These are phyloP conservation scores for Fagopyrum esculentum DNA, from an alignment of 148 eudicot genomes.

Conservation along the genomic window DNA sequence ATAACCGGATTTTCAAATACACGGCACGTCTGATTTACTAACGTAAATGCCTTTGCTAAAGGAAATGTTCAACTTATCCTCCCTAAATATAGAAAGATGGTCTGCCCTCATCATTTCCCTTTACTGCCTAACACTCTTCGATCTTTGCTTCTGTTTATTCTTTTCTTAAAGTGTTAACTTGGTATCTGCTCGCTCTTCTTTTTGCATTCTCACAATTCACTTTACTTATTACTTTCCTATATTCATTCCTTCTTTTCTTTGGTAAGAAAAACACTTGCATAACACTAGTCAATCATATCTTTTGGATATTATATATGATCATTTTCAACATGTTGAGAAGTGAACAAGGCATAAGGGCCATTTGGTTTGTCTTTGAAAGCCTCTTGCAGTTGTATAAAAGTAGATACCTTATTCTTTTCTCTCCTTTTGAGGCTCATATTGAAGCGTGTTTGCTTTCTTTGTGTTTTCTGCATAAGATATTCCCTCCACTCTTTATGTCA, in stretches of 20 bases:
- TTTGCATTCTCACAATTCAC: not conserved
- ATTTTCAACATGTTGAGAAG: not conserved
- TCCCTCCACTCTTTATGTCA: constrained; percentile 23
- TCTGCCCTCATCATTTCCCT: not conserved
- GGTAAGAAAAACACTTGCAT: not conserved
- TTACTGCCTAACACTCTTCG: not conserved
- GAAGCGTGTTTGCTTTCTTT: constrained; percentile 11
- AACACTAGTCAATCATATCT: not conserved
- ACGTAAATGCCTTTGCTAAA: not conserved
- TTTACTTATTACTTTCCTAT: not conserved
- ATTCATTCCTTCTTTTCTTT: not conserved
- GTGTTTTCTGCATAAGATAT: constrained; percentile 9
- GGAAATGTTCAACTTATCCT: not conserved
- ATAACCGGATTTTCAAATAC: no score
- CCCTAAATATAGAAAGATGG: not conserved
- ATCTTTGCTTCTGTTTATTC: not conserved
- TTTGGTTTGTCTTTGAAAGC: not conserved
- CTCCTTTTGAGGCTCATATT: constrained; percentile 9
- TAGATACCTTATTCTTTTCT: constrained; percentile 2
- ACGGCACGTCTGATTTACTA: no score
- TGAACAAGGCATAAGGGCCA: not conserved
- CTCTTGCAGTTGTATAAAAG: not conserved
- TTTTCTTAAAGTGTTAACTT: constrained; percentile 2
- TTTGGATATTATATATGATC: no score
- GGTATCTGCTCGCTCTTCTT: not conserved